Evolutionary conservation across 2,329 filamentous ascomycete genomes (phyloP).

Genomic region (Penicillium capsulatum): DNA sequence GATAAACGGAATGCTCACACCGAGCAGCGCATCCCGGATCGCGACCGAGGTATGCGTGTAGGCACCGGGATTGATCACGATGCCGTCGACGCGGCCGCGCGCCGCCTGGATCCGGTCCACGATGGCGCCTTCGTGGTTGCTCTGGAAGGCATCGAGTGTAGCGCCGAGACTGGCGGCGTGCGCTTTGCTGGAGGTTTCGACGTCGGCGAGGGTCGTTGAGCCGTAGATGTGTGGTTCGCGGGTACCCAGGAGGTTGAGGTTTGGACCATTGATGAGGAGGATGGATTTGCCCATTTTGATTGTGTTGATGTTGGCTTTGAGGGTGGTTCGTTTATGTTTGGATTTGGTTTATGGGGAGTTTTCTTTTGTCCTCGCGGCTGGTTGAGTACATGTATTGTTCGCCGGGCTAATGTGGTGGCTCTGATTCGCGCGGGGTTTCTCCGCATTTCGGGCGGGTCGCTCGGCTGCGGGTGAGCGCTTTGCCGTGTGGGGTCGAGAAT

Average conservation of each 20-base stretch:
- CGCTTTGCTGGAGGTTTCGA: constrained; percentile 49
- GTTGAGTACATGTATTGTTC: too few species aligned
- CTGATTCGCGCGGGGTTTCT: constrained; percentile 6
- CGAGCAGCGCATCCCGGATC: constrained; percentile 67
- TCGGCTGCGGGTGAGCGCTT: constrained; percentile 18
- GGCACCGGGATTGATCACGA: constrained; percentile 69
- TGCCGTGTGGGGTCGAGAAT: constrained; percentile 16
- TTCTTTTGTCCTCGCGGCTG: too few species aligned
- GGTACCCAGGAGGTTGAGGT: constrained; percentile 73
- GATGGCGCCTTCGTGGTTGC: constrained; percentile 72
- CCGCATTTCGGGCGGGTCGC: too few species aligned
- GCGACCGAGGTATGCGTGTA: constrained; percentile 74
- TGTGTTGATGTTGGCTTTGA: background rate
- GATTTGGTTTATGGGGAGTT: too few species aligned
- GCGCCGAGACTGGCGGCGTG: constrained; percentile 51
- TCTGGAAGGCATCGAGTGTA: constrained; percentile 61
- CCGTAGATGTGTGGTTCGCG: constrained; percentile 73
- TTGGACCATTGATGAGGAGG: constrained; percentile 75
- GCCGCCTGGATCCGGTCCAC: constrained; percentile 70
- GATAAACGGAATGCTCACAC: constrained; percentile 67
- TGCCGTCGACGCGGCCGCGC: constrained; percentile 54
- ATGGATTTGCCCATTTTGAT: constrained; percentile 44
- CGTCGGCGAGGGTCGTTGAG: constrained; percentile 60
- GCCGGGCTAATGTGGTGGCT: too few species aligned
- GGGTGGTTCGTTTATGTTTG: too few species aligned